Conservation (phyloP, 208 protist genomes). For the Leptomonas seymouri region DNA sequence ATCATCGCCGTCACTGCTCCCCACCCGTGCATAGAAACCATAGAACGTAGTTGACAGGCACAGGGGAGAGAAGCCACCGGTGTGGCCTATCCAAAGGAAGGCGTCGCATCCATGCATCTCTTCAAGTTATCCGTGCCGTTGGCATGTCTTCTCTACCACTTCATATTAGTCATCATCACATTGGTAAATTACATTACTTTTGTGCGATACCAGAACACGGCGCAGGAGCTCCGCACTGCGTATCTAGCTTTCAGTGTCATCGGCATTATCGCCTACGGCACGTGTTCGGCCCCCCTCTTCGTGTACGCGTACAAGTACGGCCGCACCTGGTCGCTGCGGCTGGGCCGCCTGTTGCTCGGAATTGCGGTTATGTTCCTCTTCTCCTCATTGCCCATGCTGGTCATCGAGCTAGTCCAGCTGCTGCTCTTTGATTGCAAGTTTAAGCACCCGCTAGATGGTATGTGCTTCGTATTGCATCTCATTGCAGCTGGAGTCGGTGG, state of each 20-base stretch:
- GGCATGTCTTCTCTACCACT: slow-evolving; percentile 67
- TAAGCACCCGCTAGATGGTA: slow-evolving; percentile 45
- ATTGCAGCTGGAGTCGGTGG: slow-evolving; percentile 47
- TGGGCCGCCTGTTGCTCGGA: slow-evolving; percentile 42
- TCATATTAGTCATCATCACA: slow-evolving; percentile 51
- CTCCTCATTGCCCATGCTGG: slow-evolving; percentile 62
- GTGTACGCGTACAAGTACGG: slow-evolving; percentile 88
- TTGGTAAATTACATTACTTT: slow-evolving; percentile 64
- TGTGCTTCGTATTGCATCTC: slow-evolving; percentile 55
- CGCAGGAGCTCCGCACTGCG: slow-evolving; percentile 20
- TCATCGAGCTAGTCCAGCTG: slow-evolving; percentile 55
- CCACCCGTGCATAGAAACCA: too few relatives aligned
- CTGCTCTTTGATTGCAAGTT: slow-evolving; percentile 23
- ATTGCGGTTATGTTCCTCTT: slow-evolving; percentile 67
- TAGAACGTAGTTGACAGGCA: too few relatives aligned
- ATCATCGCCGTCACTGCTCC: too few relatives aligned
- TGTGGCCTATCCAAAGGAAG: not conserved
- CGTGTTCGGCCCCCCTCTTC: slow-evolving; percentile 60
- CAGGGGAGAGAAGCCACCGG: not conserved
- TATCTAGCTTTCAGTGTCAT: slow-evolving; percentile 71
- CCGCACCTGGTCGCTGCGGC: slow-evolving; percentile 30
- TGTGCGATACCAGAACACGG: slow-evolving; percentile 11
- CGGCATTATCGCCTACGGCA: slow-evolving; percentile 45
- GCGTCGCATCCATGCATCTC: slow-evolving; percentile 44
- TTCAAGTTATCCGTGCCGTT: slow-evolving; percentile 64